A percentile compares a stretch with the other conserved stretches of the same genome.
Evolutionary conservation across 225 moss, liverwort and hornwort genomes (phyloP).

Genomic region (Pseudisothecium myosuroides): DNA sequence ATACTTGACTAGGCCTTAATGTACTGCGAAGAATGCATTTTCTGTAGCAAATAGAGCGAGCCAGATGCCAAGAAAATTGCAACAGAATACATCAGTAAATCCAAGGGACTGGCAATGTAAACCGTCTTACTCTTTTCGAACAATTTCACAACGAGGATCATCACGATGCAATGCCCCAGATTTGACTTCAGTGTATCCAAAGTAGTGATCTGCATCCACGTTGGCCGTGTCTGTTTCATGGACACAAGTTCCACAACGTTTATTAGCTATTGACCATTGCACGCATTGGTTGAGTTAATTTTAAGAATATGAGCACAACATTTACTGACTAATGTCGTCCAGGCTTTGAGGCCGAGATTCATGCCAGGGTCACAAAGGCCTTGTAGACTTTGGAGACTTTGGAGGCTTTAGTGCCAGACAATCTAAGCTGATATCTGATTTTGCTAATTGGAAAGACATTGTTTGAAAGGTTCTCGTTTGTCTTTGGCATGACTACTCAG

Average conservation of each 20-base stretch:
- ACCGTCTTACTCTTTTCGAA: constrained; percentile 51
- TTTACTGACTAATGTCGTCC: not conserved
- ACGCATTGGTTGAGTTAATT: not conserved
- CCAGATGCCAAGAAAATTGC: constrained; percentile 21
- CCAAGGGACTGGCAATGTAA: constrained; percentile 8
- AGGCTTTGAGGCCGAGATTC: not conserved
- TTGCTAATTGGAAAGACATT: not conserved
- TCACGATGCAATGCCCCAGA: constrained; percentile 32
- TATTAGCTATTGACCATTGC: not conserved
- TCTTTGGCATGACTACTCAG: not conserved
- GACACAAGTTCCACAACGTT: not conserved
- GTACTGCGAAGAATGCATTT: not conserved
- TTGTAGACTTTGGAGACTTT: not conserved
- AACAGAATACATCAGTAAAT: constrained; percentile 14
- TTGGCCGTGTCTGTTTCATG: constrained; percentile 10
- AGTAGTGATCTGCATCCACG: constrained; percentile 24
- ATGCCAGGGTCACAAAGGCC: not conserved
- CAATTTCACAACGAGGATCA: constrained; percentile 29
- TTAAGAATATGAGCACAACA: no score
- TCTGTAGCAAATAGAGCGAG: constrained; percentile 16
- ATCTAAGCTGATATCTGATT: not conserved
- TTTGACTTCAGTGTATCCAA: constrained; percentile 24
- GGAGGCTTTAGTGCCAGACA: not conserved
- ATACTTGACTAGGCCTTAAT: not conserved
- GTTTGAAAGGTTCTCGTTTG: not conserved